Conservation (phyloP, 306 rosid species). For the Glycine latifolia region DNA sequence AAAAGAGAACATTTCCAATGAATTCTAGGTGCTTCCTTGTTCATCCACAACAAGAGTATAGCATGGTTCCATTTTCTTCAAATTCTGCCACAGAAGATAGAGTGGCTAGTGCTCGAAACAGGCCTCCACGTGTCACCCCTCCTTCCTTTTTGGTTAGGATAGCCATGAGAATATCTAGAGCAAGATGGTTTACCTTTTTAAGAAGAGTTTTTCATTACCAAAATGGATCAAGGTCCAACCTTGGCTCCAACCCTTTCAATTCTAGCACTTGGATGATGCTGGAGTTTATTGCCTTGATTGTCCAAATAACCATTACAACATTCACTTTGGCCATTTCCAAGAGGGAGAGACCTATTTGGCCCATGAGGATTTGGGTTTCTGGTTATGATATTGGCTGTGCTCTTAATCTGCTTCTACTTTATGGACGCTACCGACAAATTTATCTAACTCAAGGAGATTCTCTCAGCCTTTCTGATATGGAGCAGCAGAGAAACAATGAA, state of each 20-base stretch:
- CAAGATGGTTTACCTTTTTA: constrained; percentile 87
- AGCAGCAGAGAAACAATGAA: constrained; percentile 74
- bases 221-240: constrained; percentile 85
- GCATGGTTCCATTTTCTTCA: constrained; percentile 57
- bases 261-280: constrained; percentile 85
- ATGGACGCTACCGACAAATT: constrained; percentile 72
- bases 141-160: constrained; percentile 57
- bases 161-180: constrained; percentile 92
- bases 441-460: constrained; percentile 61
- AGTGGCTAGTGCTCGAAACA: constrained; percentile 41
- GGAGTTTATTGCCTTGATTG: constrained; percentile 72
- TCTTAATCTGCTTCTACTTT: constrained; percentile 79
- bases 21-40: constrained; percentile 51
- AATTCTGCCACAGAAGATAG: constrained; percentile 55
- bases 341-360: constrained; percentile 93
- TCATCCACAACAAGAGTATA: constrained; percentile 41
- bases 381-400: constrained; percentile 87
- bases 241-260: constrained; percentile 90
- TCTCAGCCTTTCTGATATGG: constrained; percentile 67
- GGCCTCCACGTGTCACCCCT: constrained; percentile 55
- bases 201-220: constrained; percentile 97
- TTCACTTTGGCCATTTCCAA: constrained; percentile 69
- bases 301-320: constrained; percentile 68
- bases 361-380: constrained; percentile 91
- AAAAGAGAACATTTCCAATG: constrained; percentile 44